phyloP scores from a whole-genome alignment of 495 filamentous ascomycete genomes.

The Aspergillus haitiensis region DNA sequence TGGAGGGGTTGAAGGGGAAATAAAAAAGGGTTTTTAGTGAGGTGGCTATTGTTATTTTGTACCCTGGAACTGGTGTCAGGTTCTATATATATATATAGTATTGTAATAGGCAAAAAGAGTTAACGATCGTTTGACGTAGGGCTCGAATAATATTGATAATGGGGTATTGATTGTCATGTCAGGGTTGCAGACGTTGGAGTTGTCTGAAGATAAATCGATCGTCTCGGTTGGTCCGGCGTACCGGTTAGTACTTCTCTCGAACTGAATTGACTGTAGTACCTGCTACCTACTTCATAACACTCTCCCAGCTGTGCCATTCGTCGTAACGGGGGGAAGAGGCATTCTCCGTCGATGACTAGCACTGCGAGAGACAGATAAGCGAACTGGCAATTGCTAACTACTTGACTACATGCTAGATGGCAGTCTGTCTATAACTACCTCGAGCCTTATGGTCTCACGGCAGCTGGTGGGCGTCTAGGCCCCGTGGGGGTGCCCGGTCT shows the following conservation, averaged over 20 bases:
- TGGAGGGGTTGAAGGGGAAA: not conserved
- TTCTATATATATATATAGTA: too few species aligned
- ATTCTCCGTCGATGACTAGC: slow-evolving; percentile 14
- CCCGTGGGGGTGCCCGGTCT: slow-evolving; percentile 53
- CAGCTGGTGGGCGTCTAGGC: slow-evolving; percentile 55
- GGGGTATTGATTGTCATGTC: slow-evolving; percentile 60
- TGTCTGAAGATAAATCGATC: slow-evolving; percentile 32
- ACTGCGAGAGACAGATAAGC: slow-evolving; percentile 41
- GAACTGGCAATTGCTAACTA: slow-evolving; percentile 17
- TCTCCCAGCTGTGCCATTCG: too few species aligned
- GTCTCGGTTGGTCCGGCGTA: slow-evolving; percentile 33
- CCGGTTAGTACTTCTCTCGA: slow-evolving; percentile 22
- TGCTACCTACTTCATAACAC: not conserved
- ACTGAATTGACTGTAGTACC: slow-evolving; percentile 31
- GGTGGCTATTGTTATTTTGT: too few species aligned
- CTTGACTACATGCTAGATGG: too few species aligned
- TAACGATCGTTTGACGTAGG: slow-evolving; percentile 20
- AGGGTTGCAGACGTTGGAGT: slow-evolving; percentile 41
- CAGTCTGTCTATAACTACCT: slow-evolving; percentile 49
- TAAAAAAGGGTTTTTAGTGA: not conserved
- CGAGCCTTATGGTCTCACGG: slow-evolving; percentile 43
- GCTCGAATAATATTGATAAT: slow-evolving; percentile 40
- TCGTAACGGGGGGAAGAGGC: too few species aligned
- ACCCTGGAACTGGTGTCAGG: too few species aligned
- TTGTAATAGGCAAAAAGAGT: not conserved